Base-by-base conservation (phyloP, 2,329 filamentous ascomycete species). In the Dothistroma septosporum region DNA sequence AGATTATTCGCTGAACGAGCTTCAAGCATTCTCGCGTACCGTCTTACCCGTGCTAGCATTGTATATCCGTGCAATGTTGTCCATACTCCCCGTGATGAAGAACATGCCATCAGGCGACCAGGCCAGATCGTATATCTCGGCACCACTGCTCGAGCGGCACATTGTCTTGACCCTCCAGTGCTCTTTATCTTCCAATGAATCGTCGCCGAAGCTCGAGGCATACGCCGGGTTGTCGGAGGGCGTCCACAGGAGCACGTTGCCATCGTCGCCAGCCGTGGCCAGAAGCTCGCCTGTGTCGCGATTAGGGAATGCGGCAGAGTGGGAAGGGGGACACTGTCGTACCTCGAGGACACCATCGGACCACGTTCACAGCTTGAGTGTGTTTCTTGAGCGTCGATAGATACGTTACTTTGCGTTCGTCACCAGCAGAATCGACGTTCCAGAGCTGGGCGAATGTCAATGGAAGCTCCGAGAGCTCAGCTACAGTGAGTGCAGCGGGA, bases 41-140 rank as follows among this genome's bases (percentile, higher is more conserved):
- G 24, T 21, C 59, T 65, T 80, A 92, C 91, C 93, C 70, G 90
- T 94, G 66, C 90, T 88, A 59, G 92, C 90, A 76, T 96, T 97
- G 81, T 97, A 97, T 69, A 99, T 97, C 61, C 93, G 86, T 61
- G 94, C 92, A 74, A 97, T 88, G 75, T 99, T 99, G 79, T 99
- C 94, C 92, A 99, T 97, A 78, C 94, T 97, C 44, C 94, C 94
- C 24, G 95, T 97, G 70, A 99, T 97, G 79, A 99, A 96, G 78
- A 95, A 94, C 44, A 87, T 81, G 44, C 90, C 92, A 76, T 99
- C 94, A n/a, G 95, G 95, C 53, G 94, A 97, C 95, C 94, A 99
- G 55, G 94, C 94, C 60, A 99, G 80, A 76, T 99, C 94, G 77
- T 99, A 99, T 68, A 99, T 97, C 76, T 99, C 94, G 11, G 92